Conservation (phyloP, 176 grass and related monocot genomes). For the Tillandsia fasciculata region DNA sequence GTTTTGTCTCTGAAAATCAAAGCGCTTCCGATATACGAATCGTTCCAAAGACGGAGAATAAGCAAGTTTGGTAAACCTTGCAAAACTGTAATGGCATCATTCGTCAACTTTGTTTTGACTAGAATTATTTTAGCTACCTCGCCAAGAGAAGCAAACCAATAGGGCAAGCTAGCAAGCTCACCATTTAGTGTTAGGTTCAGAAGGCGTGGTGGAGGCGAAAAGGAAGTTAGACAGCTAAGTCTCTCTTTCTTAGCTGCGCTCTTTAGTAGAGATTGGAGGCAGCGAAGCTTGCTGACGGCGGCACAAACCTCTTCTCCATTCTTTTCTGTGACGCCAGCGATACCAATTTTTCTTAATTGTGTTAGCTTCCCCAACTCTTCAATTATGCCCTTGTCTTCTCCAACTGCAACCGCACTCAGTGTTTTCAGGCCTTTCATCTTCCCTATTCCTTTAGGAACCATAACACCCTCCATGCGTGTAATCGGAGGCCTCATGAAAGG, state of each 20-base stretch:
- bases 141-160: background rate
- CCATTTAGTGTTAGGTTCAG: background rate
- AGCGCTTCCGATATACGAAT: background rate
- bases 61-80: background rate
- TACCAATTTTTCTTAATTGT: background rate
- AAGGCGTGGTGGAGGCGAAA: background rate
- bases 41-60: background rate
- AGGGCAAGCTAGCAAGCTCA: background rate
- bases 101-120: background rate
- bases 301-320: background rate
- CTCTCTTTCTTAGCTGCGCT: background rate
- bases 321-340: background rate
- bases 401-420: background rate
- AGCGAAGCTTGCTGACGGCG: background rate
- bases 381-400: background rate
- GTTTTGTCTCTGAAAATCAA: background rate
- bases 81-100: background rate
- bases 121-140: background rate
- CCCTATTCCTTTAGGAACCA: background rate
- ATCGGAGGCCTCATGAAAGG: too few species aligned
- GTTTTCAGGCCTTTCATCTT: background rate
- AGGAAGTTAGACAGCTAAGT: background rate
- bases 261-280: background rate
- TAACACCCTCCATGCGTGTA: background rate
- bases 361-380: background rate